These are phyloP conservation scores for Dentipellis fragilis DNA, from an alignment of 768 basidiomycete genomes.

Conservation along the genomic window DNA sequence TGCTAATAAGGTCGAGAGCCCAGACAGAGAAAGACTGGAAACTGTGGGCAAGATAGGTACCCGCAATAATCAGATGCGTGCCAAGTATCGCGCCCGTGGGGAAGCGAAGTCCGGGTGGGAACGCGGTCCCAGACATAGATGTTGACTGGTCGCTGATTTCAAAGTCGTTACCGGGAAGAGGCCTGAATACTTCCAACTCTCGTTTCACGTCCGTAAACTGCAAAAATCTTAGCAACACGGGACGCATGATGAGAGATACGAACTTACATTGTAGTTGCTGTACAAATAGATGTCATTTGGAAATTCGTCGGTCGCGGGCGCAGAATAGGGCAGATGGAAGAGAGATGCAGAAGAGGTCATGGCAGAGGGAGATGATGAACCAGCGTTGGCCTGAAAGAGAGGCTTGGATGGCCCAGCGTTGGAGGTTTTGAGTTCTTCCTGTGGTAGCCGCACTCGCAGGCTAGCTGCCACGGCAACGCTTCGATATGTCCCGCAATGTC, in stretches of 20 bases:
- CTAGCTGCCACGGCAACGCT: slow-evolving; percentile 79
- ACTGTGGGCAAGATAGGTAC: slow-evolving; percentile 89
- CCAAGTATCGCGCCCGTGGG: slow-evolving; percentile 91
- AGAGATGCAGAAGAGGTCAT: slow-evolving; percentile 50
- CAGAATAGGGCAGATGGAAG: slow-evolving; percentile 69
- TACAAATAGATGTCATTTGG: slow-evolving; percentile 87
- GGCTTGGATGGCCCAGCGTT: slow-evolving; percentile 44
- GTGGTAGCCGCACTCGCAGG: slow-evolving; percentile 55
- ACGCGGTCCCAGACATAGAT: slow-evolving; percentile 69
- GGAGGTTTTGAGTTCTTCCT: slow-evolving; percentile 43
- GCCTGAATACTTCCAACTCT: slow-evolving; percentile 87
- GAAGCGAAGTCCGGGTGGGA: slow-evolving; percentile 93
- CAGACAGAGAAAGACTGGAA: slow-evolving; percentile 95
- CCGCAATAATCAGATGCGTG: slow-evolving; percentile 85
- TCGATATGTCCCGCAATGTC: slow-evolving; percentile 95
- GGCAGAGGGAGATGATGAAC: slow-evolving; percentile 28
- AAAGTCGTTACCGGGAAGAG: slow-evolving; percentile 66
- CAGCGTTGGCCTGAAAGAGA: slow-evolving; percentile 44
- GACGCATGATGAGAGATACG: slow-evolving; percentile 1
- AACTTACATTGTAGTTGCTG: slow-evolving; percentile 88
- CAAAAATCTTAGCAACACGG: slow-evolving; percentile 8
- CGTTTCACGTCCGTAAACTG: slow-evolving; percentile 93
- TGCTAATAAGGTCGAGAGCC: slow-evolving; percentile 78
- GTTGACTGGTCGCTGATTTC: slow-evolving; percentile 72
- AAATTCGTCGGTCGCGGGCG: slow-evolving; percentile 57